Base-by-base conservation (phyloP, 2,329 filamentous ascomycete species). In the Moelleriella libera region DNA sequence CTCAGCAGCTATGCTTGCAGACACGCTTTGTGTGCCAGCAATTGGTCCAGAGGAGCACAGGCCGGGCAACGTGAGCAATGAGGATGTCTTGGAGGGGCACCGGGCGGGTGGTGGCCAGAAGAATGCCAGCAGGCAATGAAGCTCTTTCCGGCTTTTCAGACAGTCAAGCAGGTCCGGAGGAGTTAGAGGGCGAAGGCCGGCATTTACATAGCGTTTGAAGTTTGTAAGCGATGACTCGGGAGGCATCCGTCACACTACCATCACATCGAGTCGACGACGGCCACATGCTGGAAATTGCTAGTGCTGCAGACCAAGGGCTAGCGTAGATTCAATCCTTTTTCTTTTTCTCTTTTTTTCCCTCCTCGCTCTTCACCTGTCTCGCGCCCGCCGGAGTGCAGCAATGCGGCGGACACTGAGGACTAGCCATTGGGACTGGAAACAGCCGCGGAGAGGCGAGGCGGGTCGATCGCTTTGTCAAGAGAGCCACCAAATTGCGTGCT, bases 401-500 rank as follows among this genome's bases (percentile, higher is more conserved):
- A 39, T 12, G 34, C 8, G 34, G 8, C 34, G 12, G 12, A 12
- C 34, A 39, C 34, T 39, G 34, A 8, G 12, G 34, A 12, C 8
- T 9, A 39, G 34, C 12, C 8, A 41, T 21, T 41, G 10, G 10
- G 40, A 41, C 10, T 21, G 40, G 14, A 41, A 41, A n/a, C 40
- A 41, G 40, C 40, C 40, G 10, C 11, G 14, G 40, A 9, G 40
- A n/a, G 40, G 40, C 40, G 6, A 21, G 40, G 40, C 40, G 40
- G 40, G 40, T 41, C 40, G 40, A 41, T 41, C 40, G 40, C 45
- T 50, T 53, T 49, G 54, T 53, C 53, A 49, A 56, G 51, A 53
- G 51, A 54, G 53, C 54, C 55, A 55, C 54, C 10, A 47, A 49
- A 58, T 58, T 53, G 55, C 56, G 56, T 58, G 56, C 56, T 58